phyloP scores from a whole-genome alignment of 2,329 filamentous ascomycete genomes.

The Cyanodermella asteris region DNA sequence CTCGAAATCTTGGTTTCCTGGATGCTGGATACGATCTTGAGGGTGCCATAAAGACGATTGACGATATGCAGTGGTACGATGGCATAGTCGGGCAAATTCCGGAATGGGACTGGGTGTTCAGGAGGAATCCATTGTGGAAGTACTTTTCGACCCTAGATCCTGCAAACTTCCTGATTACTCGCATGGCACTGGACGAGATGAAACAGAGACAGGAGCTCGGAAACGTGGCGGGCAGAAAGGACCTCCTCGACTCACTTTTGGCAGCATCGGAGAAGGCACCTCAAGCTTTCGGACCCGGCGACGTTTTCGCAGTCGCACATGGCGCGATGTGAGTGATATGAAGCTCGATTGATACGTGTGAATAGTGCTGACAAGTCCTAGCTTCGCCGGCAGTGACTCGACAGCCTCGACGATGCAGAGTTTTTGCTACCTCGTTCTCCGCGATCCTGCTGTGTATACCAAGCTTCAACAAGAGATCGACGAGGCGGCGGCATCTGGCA shows the following conservation, averaged over 20 bases:
- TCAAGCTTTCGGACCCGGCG: background rate
- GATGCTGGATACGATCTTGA: constrained; percentile 29
- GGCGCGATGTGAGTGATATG: constrained; percentile 5
- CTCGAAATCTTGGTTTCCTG: constrained; percentile 29
- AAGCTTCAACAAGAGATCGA: constrained; percentile 42
- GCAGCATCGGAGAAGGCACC: background rate
- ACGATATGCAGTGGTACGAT: constrained; percentile 1
- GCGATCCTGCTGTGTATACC: constrained; percentile 32
- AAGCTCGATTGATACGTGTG: background rate
- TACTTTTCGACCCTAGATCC: background rate
- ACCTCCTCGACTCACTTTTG: background rate
- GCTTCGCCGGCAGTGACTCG: background rate
- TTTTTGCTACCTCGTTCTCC: constrained; percentile 56
- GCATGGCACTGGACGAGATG: constrained; percentile 6
- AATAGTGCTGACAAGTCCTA: background rate
- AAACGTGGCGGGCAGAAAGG: constrained; percentile 1
- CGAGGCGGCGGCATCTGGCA: no score
- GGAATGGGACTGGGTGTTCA: background rate
- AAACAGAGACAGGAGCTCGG: constrained; percentile 4
- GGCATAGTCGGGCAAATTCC: constrained; percentile 1
- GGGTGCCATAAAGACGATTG: constrained; percentile 20
- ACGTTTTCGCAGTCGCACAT: background rate
- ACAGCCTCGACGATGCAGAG: no score
- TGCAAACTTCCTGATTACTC: background rate
- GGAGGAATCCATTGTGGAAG: background rate